A percentile compares a stretch with the other conserved stretches of the same genome.
Evolutionary conservation across 768 basidiomycete species (phyloP).

Genomic region (Plicaturopsis crispa): DNA sequence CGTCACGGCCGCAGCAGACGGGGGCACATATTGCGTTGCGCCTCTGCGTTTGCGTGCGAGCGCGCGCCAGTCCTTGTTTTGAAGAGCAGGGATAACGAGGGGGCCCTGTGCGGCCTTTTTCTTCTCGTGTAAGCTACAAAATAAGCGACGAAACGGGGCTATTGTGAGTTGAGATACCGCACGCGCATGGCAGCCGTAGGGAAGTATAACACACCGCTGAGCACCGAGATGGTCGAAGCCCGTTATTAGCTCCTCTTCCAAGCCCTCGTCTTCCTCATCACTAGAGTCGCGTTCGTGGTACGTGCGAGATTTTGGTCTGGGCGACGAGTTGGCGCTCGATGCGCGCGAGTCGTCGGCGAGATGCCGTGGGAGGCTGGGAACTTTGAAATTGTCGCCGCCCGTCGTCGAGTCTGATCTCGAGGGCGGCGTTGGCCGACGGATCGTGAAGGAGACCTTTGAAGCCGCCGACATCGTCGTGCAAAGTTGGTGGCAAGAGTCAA

Average conservation of each 20-base stretch:
- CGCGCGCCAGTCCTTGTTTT: conserved; percentile 90
- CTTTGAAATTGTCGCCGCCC: conserved; percentile 51
- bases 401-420: conserved; percentile 58
- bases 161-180: conserved; percentile 71
- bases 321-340: conserved; percentile 41
- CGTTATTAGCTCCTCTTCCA: conserved; percentile 62
- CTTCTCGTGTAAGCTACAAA: conserved; percentile 35
- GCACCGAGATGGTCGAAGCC: conserved; percentile 67
- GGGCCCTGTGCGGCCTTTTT: conserved; percentile 46
- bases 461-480: conserved; percentile 15
- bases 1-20: conserved; percentile 43
- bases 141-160: conserved; percentile 26
- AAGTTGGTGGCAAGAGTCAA: too few species aligned
- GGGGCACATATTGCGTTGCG: conserved; percentile 55
- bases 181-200: conserved; percentile 5
- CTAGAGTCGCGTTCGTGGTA: conserved; percentile 40
- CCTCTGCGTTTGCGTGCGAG: conserved; percentile 59
- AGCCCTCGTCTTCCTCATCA: conserved; percentile 48
- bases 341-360: conserved; percentile 40
- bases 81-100: conserved; percentile 77
- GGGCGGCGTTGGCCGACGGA: conserved; percentile 69
- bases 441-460: conserved; percentile 71
- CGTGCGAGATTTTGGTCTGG: conserved; percentile 19
- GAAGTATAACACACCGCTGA: conserved; percentile 69
- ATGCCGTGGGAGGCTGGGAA: conserved; percentile 55